A percentile compares a stretch with the other conserved stretches of the same genome.
phyloP scores from a whole-genome alignment of 2,329 filamentous ascomycete species.

The Fusarium floridanum region DNA sequence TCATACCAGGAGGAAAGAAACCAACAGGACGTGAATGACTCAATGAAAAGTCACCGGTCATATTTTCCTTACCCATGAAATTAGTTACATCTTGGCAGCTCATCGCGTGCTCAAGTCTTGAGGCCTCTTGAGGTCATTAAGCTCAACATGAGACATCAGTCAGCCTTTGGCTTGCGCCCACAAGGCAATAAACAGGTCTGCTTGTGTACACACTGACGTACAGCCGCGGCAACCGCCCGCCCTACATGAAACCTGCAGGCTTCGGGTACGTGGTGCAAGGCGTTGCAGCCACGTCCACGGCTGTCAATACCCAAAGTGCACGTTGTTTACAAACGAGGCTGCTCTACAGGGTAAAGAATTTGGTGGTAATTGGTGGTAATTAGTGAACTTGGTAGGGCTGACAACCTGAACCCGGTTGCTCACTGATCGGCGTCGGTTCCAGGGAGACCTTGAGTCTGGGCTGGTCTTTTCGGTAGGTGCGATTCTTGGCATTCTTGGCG shows the following conservation, averaged over 20 bases:
- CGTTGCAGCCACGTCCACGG: not conserved
- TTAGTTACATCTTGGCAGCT: not conserved
- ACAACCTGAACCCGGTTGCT: not conserved
- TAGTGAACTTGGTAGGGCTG: not conserved
- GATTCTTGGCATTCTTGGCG: not conserved
- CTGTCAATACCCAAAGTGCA: not conserved
- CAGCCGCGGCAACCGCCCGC: not conserved
- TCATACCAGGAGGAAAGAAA: not conserved
- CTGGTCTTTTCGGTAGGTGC: not conserved
- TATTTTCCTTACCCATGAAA: not conserved
- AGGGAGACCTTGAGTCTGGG: not conserved
- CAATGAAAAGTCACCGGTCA: too few species aligned
- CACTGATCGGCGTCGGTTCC: not conserved
- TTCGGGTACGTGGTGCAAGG: not conserved
- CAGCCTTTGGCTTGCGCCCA: not conserved
- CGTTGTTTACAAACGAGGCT: not conserved
- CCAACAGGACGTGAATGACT: not conserved
- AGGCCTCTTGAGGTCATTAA: not conserved
- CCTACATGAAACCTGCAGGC: not conserved
- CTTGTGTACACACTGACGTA: not conserved
- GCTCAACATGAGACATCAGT: not conserved
- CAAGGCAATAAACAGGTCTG: not conserved
- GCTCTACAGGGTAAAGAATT: not conserved
- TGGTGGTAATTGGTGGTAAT: not conserved
- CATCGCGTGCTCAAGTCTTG: not conserved